Base-by-base conservation (phyloP, 148 eudicot genomes). In the Polygonum aviculare region DNA sequence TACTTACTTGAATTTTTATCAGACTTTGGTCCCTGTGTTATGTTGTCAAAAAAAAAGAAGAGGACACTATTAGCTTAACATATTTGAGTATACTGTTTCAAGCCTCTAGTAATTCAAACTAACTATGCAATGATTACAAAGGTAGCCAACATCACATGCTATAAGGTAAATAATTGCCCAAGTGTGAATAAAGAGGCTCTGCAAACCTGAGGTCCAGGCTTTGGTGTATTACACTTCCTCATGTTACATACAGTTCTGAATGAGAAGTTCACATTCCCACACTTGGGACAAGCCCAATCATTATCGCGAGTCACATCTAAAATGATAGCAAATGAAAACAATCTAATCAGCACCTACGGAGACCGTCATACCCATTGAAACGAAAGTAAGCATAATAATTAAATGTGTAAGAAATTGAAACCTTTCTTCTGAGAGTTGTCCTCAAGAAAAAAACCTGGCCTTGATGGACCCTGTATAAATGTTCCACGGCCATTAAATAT, bases 251-350 rank as follows among this genome's bases (percentile, higher is more conserved):
- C 90, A 39, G 92, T 84, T 86, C 99, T 81, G 35, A 95, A 95
- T 1, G 99, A 90, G 84, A 92, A 95, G 86, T 95, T 95, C 73
- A 92, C 92, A 81, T 95, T 95, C 78, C 97, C 97, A 86, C 99
- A 95, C 72, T 92, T 89, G 12, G 99, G 99, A 82, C 99, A 95
- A 47, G 80, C 78, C 99, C 99, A 95, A 77, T 95, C 99, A 74
- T 92, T 89, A 72, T 90, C 98, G 76, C 96, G 94, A 3, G 89
- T 85, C 80, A 79, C 90, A 84, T 93, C 97, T 95, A 73, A 45
- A 47, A 39, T 22, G 35, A 44, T 19, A 36, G 18, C 3, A 22
- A 19, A 41, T 70, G 65, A 5, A 78, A 52, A 35, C 2, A 15
- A 67, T 36, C n/a, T 14, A 0, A 67, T 67, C 72, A 67, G 21